Conservation (phyloP, 352 stramenopile species). For the Globisporangium apiculatum region DNA sequence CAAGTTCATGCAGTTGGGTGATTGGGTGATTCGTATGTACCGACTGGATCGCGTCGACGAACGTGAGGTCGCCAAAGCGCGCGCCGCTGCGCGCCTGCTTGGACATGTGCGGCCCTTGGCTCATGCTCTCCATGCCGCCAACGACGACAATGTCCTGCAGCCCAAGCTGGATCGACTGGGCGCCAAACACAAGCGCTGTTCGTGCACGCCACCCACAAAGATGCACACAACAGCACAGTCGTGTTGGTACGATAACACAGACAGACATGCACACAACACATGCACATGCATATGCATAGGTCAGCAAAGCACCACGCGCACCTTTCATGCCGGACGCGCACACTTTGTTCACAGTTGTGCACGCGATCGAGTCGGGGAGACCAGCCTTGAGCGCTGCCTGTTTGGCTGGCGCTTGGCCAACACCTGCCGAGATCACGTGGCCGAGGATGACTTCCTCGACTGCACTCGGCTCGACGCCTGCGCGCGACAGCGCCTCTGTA, state of each 20-base stretch:
- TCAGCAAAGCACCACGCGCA: slow-evolving; percentile 1
- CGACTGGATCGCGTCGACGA: slow-evolving; percentile 84
- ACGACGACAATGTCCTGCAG: slow-evolving; percentile 77
- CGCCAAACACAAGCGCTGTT: slow-evolving; percentile 67
- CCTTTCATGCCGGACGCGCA: slow-evolving; percentile 93
- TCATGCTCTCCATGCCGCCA: slow-evolving; percentile 94
- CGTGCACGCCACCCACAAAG: not conserved
- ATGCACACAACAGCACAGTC: not conserved
- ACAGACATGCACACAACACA: not conserved
- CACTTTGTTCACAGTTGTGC: slow-evolving; percentile 98
- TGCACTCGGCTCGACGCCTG: slow-evolving; percentile 30
- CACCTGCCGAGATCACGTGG: slow-evolving; percentile 91
- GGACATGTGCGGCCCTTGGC: slow-evolving; percentile 90
- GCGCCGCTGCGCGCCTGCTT: slow-evolving; percentile 66
- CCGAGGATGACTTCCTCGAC: slow-evolving; percentile 94
- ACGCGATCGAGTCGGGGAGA: slow-evolving; percentile 78
- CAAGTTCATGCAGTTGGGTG: no score
- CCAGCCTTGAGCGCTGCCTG: slow-evolving; percentile 81
- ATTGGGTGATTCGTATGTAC: slow-evolving; percentile 13
- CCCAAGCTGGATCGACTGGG: slow-evolving; percentile 86
- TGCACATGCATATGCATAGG: not conserved
- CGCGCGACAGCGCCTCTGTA: slow-evolving; percentile 37
- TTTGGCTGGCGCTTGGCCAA: slow-evolving; percentile 93
- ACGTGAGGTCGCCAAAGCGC: slow-evolving; percentile 77
- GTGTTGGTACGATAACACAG: no score